Conservation (phyloP, 2,329 filamentous ascomycete species). For the Penicillium olsonii region DNA sequence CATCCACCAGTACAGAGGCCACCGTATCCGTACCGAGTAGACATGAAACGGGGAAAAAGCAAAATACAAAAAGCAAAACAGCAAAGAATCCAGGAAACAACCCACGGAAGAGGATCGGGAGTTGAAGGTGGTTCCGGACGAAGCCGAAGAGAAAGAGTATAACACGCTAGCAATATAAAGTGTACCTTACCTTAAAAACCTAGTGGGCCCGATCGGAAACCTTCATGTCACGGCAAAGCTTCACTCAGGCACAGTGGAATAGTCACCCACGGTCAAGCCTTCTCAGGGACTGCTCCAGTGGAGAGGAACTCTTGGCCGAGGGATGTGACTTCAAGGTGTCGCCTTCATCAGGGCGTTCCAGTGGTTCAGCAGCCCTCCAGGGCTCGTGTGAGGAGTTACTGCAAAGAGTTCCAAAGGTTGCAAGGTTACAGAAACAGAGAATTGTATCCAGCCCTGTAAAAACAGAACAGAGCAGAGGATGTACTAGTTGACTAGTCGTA, state of each 20-base stretch:
- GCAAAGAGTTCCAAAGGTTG: background rate
- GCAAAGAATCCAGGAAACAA: background rate
- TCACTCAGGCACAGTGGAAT: background rate
- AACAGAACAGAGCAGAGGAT: constrained; percentile 2
- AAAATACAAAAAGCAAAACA: background rate
- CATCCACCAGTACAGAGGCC: no score
- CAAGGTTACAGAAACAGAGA: no score
- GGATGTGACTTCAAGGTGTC: constrained; percentile 22
- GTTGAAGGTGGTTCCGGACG: no score
- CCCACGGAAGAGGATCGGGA: no score
- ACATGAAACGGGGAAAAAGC: background rate
- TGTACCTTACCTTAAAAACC: constrained; percentile 5
- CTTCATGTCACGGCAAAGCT: background rate
- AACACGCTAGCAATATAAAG: constrained; percentile 2
- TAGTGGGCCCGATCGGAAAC: constrained; percentile 10
- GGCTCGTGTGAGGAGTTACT: background rate
- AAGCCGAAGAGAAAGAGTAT: no score
- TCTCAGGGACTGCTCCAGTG: constrained; percentile 2
- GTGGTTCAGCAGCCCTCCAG: background rate
- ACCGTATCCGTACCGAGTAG: no score
- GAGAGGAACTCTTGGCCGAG: constrained; percentile 24
- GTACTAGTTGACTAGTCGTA: no score
- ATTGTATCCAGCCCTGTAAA: background rate
- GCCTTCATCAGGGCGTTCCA: constrained; percentile 3
- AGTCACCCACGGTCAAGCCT: constrained; percentile 14